A percentile compares a stretch with the other conserved stretches of the same genome.
phyloP scores from a whole-genome alignment of 1,139 yeast genomes.

The Diutina mesorugosa region DNA sequence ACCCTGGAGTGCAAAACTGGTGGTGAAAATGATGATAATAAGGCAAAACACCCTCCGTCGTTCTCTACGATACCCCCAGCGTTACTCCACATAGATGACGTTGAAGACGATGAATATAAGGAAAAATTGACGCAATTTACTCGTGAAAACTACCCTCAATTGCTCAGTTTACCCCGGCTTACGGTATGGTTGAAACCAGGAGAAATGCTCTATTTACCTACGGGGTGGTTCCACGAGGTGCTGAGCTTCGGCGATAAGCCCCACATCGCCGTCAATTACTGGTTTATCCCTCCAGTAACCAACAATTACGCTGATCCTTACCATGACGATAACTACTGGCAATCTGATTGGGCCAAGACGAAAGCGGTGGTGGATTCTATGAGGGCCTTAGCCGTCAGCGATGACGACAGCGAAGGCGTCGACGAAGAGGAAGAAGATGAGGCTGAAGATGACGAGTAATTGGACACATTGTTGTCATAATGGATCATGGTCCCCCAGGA shows the following conservation, averaged over 20 bases:
- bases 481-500: no score
- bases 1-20: slow-evolving; percentile 3
- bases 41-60: slow-evolving; percentile 41
- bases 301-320: slow-evolving; percentile 20
- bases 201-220: slow-evolving; percentile 56
- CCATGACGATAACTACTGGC: slow-evolving; percentile 34
- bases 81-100: slow-evolving; percentile 44
- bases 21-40: slow-evolving; percentile 6
- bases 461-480: no score
- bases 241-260: slow-evolving; percentile 41
- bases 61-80: slow-evolving; percentile 53
- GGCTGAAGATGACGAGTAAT: no score
- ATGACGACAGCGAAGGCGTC: no score
- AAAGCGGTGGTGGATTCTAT: slow-evolving; percentile 2
- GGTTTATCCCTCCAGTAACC: slow-evolving; percentile 58
- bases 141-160: slow-evolving; percentile 30
- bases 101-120: slow-evolving; percentile 12
- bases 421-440: no score
- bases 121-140: slow-evolving; percentile 19
- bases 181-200: slow-evolving; percentile 44
- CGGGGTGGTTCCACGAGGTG: slow-evolving; percentile 79
- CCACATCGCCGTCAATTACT: slow-evolving; percentile 58
- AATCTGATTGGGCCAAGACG: slow-evolving; percentile 31
- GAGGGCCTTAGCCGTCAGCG: neutral
- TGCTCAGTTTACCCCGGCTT: slow-evolving; percentile 25